Evolutionary conservation across 2,329 filamentous ascomycete genomes (phyloP).

Genomic region (Botrytis paeoniae): DNA sequence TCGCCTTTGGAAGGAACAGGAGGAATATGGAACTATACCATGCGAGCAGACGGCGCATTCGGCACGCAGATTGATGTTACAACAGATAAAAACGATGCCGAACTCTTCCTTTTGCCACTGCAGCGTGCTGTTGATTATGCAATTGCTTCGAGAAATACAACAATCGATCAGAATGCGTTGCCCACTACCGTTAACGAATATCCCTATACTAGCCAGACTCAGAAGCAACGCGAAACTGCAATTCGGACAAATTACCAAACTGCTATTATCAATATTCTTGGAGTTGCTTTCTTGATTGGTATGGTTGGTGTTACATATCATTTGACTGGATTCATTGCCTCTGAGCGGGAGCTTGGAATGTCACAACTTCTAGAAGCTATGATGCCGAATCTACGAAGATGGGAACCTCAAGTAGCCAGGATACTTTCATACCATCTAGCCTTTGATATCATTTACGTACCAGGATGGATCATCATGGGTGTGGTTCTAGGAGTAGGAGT

Average conservation of each 20-base stretch:
- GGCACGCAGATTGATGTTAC: slow-evolving; percentile 63
- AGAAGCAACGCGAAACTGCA: slow-evolving; percentile 60
- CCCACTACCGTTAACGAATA: slow-evolving; percentile 60
- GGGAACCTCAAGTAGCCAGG: slow-evolving; percentile 76
- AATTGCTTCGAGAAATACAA: slow-evolving; percentile 58
- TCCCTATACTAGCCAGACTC: slow-evolving; percentile 70
- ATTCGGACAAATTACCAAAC: slow-evolving; percentile 71
- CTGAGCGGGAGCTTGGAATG: slow-evolving; percentile 83
- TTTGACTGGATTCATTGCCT: slow-evolving; percentile 78
- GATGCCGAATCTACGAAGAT: slow-evolving; percentile 73
- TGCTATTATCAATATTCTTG: slow-evolving; percentile 72
- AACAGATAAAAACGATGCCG: slow-evolving; percentile 65
- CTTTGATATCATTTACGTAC: slow-evolving; percentile 75
- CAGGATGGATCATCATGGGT: slow-evolving; percentile 77
- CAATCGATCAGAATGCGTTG: slow-evolving; percentile 41
- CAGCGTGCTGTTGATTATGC: slow-evolving; percentile 74
- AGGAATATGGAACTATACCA: slow-evolving; percentile 80
- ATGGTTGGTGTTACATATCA: slow-evolving; percentile 84
- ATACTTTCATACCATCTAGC: slow-evolving; percentile 75
- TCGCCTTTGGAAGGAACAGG: slow-evolving; percentile 68
- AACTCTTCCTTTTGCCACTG: slow-evolving; percentile 76
- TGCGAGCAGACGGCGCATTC: slow-evolving; percentile 72
- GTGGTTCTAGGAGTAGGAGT: slow-evolving; percentile 61
- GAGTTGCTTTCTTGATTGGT: slow-evolving; percentile 73
- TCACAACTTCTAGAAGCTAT: slow-evolving; percentile 86